Evolutionary conservation across 192 early-diverging fungal genomes (phyloP), one percentile per base, ranked within the genome.

Genomic region (Lunasporangiospora selenospora): DNA sequence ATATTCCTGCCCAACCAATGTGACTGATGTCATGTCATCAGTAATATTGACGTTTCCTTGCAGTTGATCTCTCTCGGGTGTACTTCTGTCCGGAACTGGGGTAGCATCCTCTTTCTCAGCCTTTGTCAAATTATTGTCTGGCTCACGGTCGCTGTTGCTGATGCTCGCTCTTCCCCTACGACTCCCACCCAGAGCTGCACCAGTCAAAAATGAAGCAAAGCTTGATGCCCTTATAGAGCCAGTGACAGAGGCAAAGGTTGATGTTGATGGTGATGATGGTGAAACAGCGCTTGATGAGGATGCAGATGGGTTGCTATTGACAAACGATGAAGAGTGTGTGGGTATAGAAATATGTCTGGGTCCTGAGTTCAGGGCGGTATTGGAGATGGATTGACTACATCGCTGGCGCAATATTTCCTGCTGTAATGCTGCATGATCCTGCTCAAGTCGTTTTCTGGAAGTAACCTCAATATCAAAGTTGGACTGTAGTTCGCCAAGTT

Each of bases 201-300:
- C 48, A 15, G 9, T 12, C 40, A 37, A 53, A 59, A 71, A 57
- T 21, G 53, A 71, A 18, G 39, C 33, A 23, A 71, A 71, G 0
- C 59, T 34, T n/a, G 50, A 43, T 1, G 67, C 56, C 3, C 23
- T 15, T 10, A 5, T 47, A 12, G 45, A 47, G 27, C 58, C n/a
- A n/a, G n/a, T 51, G 16, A 57, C 27, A 1, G 59, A 71, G 10
- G 46, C 33, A 0, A 39, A 41, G 5, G 67, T 56, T 33, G 51
- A 60, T 12, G 40, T 33, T 41, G 44, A n/a, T 7, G 34, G 37
- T 3, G 26, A 32, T 1, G 21, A 16, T 24, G 23, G 45, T 27
- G 45, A n/a, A n/a, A n/a, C n/a, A n/a, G n/a, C n/a, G n/a, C n/a
- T n/a, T n/a, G n/a, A n/a, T n/a, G n/a, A 26, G 24, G 45, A n/a